These are phyloP conservation scores for Rhodamnia rubescens DNA, from an alignment of 345 rosid species.

Conservation along the genomic window DNA sequence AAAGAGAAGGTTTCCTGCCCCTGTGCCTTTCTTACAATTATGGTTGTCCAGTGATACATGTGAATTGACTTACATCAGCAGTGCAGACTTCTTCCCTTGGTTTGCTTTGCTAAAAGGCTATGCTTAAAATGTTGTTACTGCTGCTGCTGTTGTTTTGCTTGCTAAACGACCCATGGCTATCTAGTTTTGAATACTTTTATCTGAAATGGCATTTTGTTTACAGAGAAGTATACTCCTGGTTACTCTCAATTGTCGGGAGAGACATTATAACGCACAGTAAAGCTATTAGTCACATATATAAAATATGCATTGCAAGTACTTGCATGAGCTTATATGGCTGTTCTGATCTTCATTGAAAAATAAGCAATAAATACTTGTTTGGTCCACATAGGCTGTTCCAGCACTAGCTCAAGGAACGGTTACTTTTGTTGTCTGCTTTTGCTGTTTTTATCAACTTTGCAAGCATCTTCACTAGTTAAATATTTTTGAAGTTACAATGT, in stretches of 20 bases:
- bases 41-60: not conserved
- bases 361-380: not conserved
- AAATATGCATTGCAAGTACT: not conserved
- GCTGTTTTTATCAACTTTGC: not conserved
- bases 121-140: not conserved
- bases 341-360: not conserved
- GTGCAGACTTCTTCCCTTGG: not conserved
- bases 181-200: not conserved
- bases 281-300: not conserved
- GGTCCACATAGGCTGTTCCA: not conserved
- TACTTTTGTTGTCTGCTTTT: not conserved
- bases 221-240: not conserved
- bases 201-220: not conserved
- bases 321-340: not conserved
- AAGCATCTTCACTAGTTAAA: not conserved
- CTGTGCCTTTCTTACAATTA: not conserved
- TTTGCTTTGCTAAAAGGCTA: not conserved
- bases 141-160: not conserved
- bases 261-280: not conserved
- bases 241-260: not conserved
- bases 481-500: not conserved
- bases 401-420: not conserved
- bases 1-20: not conserved
- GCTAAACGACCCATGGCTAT: not conserved
- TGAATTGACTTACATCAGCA: not conserved